phyloP scores from a whole-genome alignment of 805 yeast genomes.

The Kregervanrija fluxuum region DNA sequence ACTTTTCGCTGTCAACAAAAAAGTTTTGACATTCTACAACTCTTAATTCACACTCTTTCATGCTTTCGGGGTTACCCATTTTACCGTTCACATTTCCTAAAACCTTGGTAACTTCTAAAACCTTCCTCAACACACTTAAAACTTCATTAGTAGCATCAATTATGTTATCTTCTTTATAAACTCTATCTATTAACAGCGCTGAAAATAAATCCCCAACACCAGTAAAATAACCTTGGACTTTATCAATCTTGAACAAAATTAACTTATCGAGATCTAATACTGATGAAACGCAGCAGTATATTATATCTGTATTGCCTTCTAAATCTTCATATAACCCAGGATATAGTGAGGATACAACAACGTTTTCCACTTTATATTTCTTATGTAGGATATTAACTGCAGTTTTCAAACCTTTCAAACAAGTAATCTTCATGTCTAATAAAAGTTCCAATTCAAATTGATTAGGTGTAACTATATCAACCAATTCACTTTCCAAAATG shows the following conservation, averaged over 20 bases:
- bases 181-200: conserved; percentile 64
- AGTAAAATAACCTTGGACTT: conserved; percentile 75
- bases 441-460: conserved; percentile 81
- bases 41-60: conserved; percentile 70
- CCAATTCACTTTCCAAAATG: conserved; percentile 36
- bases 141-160: conserved; percentile 44
- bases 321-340: conserved; percentile 10
- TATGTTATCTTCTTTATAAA: conserved; percentile 27
- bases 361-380: conserved; percentile 43
- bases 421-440: conserved; percentile 32
- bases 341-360: conserved; percentile 59
- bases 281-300: conserved; percentile 42
- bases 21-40: conserved; percentile 52
- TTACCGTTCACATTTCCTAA: conserved; percentile 34
- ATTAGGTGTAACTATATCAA: conserved; percentile 82
- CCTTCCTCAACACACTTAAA: conserved; percentile 46
- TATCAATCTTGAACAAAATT: conserved; percentile 43
- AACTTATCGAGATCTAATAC: conserved; percentile 12
- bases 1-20: conserved; percentile 13
- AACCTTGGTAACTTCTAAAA: conserved; percentile 40
- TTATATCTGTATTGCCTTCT: conserved; percentile 14
- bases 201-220: conserved; percentile 94
- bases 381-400: conserved; percentile 47
- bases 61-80: conserved; percentile 48
- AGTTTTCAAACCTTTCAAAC: conserved; percentile 29